Evolutionary conservation across 1,139 yeast species (phyloP).

Genomic region (Eremothecium cymbalariae): DNA sequence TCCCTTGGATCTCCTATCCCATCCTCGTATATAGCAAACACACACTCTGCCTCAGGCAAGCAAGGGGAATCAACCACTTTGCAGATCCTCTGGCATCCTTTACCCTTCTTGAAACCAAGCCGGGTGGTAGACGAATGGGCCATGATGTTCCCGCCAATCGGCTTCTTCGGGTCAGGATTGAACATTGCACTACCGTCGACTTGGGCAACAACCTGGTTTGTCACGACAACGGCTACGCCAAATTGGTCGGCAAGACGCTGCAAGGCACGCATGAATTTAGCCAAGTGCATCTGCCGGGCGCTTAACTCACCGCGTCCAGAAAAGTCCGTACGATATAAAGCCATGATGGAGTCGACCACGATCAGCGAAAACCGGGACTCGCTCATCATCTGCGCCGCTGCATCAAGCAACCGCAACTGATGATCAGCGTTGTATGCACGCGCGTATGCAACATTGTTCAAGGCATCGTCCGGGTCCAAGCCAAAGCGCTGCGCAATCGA

Average conservation of each 20-base stretch:
- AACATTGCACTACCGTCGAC: conserved; percentile 88
- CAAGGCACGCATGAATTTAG: conserved; percentile 82
- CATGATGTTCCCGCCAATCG: conserved; percentile 96
- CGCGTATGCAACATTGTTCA: conserved; percentile 95
- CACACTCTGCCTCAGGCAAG: conserved; percentile 89
- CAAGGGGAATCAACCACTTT: conserved; percentile 90
- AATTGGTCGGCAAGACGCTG: conserved; percentile 95
- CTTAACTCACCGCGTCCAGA: conserved; percentile 94
- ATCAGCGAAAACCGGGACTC: conserved; percentile 75
- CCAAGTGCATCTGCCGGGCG: conserved; percentile 91
- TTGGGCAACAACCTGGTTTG: conserved; percentile 97
- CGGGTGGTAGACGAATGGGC: conserved; percentile 97
- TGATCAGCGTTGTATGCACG: conserved; percentile 97
- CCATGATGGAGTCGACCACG: conserved; percentile 94
- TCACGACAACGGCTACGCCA: conserved; percentile 96
- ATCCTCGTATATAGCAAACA: conserved; percentile 92
- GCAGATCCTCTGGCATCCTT: conserved; percentile 87
- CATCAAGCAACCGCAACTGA: conserved; percentile 74
- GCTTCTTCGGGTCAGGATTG: conserved; percentile 97
- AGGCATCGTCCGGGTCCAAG: conserved; percentile 85
- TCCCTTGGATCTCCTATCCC: conserved; percentile 94
- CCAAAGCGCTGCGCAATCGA: conserved; percentile 91
- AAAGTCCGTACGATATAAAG: conserved; percentile 88
- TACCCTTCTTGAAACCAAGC: conserved; percentile 79
- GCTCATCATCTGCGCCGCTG: conserved; percentile 96